Evolutionary conservation across 345 rosid genomes (phyloP).

Genomic region (Pugionium cornutum): DNA sequence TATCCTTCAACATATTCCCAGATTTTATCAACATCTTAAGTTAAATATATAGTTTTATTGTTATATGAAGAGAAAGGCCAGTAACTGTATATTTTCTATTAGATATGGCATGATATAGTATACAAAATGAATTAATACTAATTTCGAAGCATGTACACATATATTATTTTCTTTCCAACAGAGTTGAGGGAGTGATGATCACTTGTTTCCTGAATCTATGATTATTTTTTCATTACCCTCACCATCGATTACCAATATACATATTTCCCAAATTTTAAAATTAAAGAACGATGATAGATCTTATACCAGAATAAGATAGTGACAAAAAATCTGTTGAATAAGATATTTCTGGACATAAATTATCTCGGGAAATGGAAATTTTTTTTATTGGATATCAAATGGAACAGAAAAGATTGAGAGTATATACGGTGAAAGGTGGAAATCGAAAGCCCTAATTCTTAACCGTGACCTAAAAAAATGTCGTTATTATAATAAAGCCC

Average conservation of each 20-base stretch:
- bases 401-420: not conserved
- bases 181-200: no score
- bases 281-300: not conserved
- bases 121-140: no score
- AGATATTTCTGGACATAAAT: no score
- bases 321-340: no score
- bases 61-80: no score
- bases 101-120: no score
- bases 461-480: not conserved
- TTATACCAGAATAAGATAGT: not conserved
- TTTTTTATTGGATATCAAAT: not conserved
- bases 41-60: no score
- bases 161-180: no score
- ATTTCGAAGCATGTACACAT: no score
- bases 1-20: not conserved
- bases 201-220: not conserved
- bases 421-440: not conserved
- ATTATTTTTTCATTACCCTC: constrained; percentile 41
- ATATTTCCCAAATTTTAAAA: not conserved
- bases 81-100: no score
- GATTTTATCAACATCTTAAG: no score
- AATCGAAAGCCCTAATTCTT: constrained; percentile 21
- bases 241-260: constrained; percentile 8
- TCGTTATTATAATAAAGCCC: not conserved
- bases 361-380: no score